Conservation (phyloP, 2,329 filamentous ascomycete genomes). For the Sporothrix brasiliensis region DNA sequence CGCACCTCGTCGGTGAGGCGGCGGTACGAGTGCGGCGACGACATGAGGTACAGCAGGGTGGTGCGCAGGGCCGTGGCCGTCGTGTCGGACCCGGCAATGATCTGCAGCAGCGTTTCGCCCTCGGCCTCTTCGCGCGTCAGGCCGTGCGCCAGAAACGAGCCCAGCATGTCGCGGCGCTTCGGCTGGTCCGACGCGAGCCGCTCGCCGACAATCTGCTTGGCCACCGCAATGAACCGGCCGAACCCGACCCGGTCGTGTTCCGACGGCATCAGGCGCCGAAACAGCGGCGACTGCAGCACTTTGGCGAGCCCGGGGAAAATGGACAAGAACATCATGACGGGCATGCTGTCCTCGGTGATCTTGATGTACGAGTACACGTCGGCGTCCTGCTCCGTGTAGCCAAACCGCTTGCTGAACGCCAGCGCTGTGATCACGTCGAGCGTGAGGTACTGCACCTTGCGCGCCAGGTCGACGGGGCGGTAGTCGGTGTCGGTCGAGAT, state of each 20-base stretch:
- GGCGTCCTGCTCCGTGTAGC: conserved; percentile 50
- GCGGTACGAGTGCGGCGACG: conserved; percentile 38
- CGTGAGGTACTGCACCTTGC: conserved; percentile 56
- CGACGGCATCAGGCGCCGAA: conserved; percentile 49
- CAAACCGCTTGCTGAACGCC: conserved; percentile 54
- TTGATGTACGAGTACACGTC: conserved; percentile 52
- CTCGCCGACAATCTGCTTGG: conserved; percentile 37
- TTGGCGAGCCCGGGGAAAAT: conserved; percentile 49
- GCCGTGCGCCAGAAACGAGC: conserved; percentile 48
- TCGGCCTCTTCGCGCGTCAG: conserved; percentile 47
- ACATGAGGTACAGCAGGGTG: conserved; percentile 39
- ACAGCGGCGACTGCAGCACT: conserved; percentile 48
- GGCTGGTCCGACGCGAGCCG: conserved; percentile 33
- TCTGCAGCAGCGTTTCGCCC: conserved; percentile 50
- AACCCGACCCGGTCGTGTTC: conserved; percentile 47
- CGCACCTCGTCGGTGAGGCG: conserved; percentile 44
- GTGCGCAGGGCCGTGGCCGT: conserved; percentile 40
- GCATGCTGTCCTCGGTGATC: conserved; percentile 43
- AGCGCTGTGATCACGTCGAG: conserved; percentile 58
- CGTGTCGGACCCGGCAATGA: conserved; percentile 43
- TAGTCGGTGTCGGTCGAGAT: conserved; percentile 40
- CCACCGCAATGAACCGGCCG: conserved; percentile 44
- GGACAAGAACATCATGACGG: conserved; percentile 42
- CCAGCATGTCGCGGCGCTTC: conserved; percentile 45
- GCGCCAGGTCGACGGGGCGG: conserved; percentile 48